Conservation (phyloP, 257 asterid species). For the Avicennia marina region DNA sequence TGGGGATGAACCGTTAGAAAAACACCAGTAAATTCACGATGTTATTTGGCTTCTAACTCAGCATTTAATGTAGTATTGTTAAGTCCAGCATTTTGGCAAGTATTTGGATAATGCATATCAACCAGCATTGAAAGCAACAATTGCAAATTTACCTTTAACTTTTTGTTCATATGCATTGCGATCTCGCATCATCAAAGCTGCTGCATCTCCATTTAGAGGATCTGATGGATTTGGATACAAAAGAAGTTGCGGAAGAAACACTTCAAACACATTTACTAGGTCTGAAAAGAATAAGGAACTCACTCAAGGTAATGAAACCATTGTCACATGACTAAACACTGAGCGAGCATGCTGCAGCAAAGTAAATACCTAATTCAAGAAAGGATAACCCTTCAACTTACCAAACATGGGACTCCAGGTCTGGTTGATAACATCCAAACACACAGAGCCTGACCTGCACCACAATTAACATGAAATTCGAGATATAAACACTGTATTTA, state of each 20-base stretch:
- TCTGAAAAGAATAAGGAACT: constrained; percentile 38
- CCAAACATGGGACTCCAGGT: constrained; percentile 99
- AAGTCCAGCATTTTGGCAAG: neutral
- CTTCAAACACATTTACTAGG: constrained; percentile 87
- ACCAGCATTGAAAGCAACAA: constrained; percentile 2
- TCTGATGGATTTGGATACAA: constrained; percentile 89
- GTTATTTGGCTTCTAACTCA: neutral
- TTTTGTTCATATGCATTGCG: constrained; percentile 56
- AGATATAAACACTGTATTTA: neutral
- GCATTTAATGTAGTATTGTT: too few relatives aligned
- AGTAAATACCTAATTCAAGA: neutral
- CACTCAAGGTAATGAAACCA: constrained; percentile 5
- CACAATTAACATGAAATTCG: constrained; percentile 1
- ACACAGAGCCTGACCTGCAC: constrained; percentile 89
- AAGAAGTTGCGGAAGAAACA: constrained; percentile 93
- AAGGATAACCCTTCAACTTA: constrained; percentile 18
- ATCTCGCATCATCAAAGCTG: constrained; percentile 90
- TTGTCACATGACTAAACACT: neutral
- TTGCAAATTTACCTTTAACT: constrained; percentile 64
- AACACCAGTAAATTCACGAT: neutral
- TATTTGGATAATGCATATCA: neutral
- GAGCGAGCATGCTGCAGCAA: neutral
- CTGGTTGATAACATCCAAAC: constrained; percentile 91
- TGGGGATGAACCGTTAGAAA: neutral
- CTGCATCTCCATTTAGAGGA: constrained; percentile 91